These are phyloP conservation scores for Dothidotthia symphoricarpi DNA, from an alignment of 2,329 filamentous ascomycete genomes.

Conservation along the genomic window DNA sequence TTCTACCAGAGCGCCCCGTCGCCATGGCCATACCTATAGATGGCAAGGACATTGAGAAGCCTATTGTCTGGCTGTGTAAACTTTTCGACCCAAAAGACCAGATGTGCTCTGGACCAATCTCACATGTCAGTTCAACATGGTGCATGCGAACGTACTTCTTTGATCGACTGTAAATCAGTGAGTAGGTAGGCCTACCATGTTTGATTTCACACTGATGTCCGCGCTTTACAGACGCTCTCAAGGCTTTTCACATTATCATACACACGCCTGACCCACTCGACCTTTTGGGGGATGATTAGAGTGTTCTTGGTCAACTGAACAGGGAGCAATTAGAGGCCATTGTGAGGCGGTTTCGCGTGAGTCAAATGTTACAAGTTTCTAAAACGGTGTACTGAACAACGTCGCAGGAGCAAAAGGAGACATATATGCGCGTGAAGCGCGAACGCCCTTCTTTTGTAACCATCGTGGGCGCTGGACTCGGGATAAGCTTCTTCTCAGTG, in stretches of 20 bases:
- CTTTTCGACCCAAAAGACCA: conserved; percentile 4
- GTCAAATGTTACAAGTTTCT: neutral
- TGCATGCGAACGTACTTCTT: conserved; percentile 16
- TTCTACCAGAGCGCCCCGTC: conserved; percentile 10
- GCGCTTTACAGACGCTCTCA: conserved; percentile 20
- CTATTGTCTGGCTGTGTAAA: conserved; percentile 5
- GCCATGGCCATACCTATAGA: conserved; percentile 16
- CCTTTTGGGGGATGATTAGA: conserved; percentile 4
- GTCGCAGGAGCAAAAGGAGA: conserved; percentile 1
- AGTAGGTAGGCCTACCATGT: neutral
- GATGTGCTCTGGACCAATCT: conserved; percentile 5
- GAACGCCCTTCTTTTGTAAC: conserved; percentile 5
- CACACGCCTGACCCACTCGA: conserved; percentile 20
- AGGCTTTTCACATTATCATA: conserved; percentile 31
- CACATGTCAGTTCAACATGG: conserved; percentile 2
- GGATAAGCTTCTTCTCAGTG: neutral
- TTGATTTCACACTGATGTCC: conserved; percentile 3
- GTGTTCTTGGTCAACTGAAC: conserved; percentile 4
- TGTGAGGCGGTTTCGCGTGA: conserved; percentile 4
- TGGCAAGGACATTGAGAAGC: conserved; percentile 12
- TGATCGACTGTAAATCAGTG: conserved; percentile 9
- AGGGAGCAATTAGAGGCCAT: conserved; percentile 7
- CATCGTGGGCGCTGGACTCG: conserved; percentile 1
- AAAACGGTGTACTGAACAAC: no score
- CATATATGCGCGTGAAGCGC: conserved; percentile 2